Evolutionary conservation across 83 land plant genomes (phyloP).

Genomic region (Thuja plicata): DNA sequence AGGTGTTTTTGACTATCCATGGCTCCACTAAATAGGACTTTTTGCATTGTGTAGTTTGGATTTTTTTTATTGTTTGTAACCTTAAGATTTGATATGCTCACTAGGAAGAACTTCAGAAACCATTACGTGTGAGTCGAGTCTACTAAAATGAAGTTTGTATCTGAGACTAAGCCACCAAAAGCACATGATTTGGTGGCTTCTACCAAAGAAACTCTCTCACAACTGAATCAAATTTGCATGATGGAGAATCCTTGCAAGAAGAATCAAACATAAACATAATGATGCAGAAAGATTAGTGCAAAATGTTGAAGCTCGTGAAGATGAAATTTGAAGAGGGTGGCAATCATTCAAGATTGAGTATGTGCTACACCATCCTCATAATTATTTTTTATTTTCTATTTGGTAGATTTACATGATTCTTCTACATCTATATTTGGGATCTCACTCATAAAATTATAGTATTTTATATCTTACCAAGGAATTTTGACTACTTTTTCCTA

Average conservation of each 20-base stretch:
- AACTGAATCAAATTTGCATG: constrained; percentile 68
- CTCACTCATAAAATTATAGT: background rate
- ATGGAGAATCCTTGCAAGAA: constrained; percentile 70
- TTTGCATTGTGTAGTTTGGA: background rate
- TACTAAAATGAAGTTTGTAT: constrained; percentile 75
- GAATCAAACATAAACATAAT: constrained; percentile 54
- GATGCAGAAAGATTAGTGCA: constrained; percentile 75
- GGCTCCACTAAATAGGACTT: background rate
- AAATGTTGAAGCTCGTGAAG: constrained; percentile 98
- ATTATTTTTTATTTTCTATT: background rate
- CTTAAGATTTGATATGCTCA: background rate
- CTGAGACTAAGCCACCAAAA: constrained; percentile 76
- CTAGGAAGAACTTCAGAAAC: constrained; percentile 77
- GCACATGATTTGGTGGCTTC: constrained; percentile 58
- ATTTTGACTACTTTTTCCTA: background rate
- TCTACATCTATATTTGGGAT: background rate
- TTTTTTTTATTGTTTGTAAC: background rate
- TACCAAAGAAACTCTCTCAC: constrained; percentile 56
- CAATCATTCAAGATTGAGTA: constrained; percentile 67
- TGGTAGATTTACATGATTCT: background rate
- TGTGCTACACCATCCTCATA: constrained; percentile 13
- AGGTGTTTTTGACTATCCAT: background rate
- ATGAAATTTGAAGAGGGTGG: constrained; percentile 74
- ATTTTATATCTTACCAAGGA: background rate
- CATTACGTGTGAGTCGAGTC: constrained; percentile 79